These are phyloP conservation scores for Ogataea trehalophila DNA, from an alignment of 805 yeast genomes.

Conservation along the genomic window DNA sequence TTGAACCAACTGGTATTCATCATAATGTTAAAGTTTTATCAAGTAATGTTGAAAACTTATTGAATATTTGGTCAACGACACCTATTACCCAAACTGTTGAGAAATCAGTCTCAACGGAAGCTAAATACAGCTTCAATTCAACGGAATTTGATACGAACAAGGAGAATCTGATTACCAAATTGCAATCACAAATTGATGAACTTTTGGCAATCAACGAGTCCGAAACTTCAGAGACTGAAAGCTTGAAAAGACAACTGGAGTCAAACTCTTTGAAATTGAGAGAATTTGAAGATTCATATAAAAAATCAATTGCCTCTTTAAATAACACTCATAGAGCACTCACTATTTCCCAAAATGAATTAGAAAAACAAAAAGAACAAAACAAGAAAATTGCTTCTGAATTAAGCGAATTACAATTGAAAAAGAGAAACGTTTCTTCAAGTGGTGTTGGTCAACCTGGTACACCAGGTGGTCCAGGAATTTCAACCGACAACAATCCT, in stretches of 20 bases:
- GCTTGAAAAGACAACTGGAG: conserved; percentile 30
- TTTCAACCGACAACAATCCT: not conserved
- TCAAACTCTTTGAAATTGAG: conserved; percentile 16
- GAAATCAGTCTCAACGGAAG: conserved; percentile 1
- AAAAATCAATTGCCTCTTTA: conserved; percentile 65
- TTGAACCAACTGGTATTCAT: not conserved
- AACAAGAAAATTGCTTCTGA: conserved; percentile 57
- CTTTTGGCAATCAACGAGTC: conserved; percentile 42
- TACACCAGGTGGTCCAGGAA: not conserved
- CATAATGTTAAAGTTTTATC: conserved; percentile 2
- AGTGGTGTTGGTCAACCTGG: not conserved
- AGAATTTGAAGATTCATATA: conserved; percentile 59
- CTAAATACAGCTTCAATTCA: not conserved
- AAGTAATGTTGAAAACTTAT: conserved; percentile 14
- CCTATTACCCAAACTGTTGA: conserved; percentile 5
- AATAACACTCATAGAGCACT: conserved; percentile 74
- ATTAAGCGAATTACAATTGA: conserved; percentile 60
- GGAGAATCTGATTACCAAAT: conserved; percentile 22
- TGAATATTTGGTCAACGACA: conserved; percentile 10
- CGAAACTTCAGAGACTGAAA: conserved; percentile 25
- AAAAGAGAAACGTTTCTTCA: conserved; percentile 19
- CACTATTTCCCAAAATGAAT: conserved; percentile 66
- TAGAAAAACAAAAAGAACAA: conserved; percentile 51
- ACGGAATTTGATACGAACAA: conserved; percentile 1
- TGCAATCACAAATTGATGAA: conserved; percentile 56